Evolutionary conservation across 495 filamentous ascomycete species (phyloP).

Genomic region (Bryoglossum gracile): DNA sequence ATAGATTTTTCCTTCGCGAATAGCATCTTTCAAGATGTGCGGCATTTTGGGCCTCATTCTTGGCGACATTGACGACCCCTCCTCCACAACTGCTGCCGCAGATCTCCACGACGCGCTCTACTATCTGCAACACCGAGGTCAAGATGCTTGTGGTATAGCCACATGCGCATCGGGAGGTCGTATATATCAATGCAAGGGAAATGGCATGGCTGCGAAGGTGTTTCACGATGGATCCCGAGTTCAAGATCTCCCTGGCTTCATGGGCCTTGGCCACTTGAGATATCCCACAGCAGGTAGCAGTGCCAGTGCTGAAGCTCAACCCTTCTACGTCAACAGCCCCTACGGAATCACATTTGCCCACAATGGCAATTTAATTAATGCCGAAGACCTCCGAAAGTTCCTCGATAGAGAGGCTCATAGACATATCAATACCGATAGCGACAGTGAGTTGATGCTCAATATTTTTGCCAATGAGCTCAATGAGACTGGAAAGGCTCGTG

Average conservation of each 20-base stretch:
- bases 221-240: conserved; percentile 74
- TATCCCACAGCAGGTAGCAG: conserved; percentile 90
- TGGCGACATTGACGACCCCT: conserved; percentile 47
- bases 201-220: conserved; percentile 84
- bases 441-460: conserved; percentile 93
- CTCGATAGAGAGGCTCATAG: conserved; percentile 85
- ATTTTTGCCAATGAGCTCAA: conserved; percentile 91
- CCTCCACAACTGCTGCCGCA: conserved; percentile 55
- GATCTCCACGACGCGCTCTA: conserved; percentile 88
- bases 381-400: conserved; percentile 65
- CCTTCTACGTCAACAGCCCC: conserved; percentile 90
- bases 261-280: conserved; percentile 83
- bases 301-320: conserved; percentile 73
- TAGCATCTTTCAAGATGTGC: conserved; percentile 61
- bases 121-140: conserved; percentile 77
- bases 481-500: conserved; percentile 92
- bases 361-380: conserved; percentile 95
- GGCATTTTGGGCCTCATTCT: conserved; percentile 80
- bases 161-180: conserved; percentile 72
- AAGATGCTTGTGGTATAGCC: conserved; percentile 87
- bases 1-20: background rate
- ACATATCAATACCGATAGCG: conserved; percentile 95
- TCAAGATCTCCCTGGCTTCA: conserved; percentile 73
- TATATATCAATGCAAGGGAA: conserved; percentile 86
- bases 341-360: conserved; percentile 63